Evolutionary conservation across 2,329 filamentous ascomycete species (phyloP), one percentile per base, ranked within the genome.

Genomic region (Septoria petroselini): DNA sequence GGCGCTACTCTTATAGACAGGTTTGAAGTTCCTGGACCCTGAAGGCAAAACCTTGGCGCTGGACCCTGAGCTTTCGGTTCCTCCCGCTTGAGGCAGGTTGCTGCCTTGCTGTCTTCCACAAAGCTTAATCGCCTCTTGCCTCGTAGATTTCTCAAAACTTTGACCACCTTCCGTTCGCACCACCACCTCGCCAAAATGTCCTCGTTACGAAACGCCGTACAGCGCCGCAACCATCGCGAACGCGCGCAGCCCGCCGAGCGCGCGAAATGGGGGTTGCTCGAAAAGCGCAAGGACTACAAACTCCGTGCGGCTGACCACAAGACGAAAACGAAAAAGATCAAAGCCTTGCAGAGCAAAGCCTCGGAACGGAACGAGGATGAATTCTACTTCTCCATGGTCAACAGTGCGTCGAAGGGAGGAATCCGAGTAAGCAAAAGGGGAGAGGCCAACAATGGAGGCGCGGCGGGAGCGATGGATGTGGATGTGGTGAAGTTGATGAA

Each of bases 241-340:
- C 85, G 93, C 62, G 87, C 88, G 29, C 93, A 97, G 70, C 87
- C 91, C 33, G 71, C 82, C 57, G 87, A 91, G 67, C 88, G 93
- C 45, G 76, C 84, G 58, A 88, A 88, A 75, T 89, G 90, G 72
- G 93, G 93, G 58, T 80, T 97, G 17, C 83, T 97, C 54, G 93
- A 97, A 71, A 97, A 98, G 74, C 87, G 93, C 78, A 96, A 96
- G 74, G 82, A 85, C 70, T 85, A 85, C 72, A 77, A 79, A 53
- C 78, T 84, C 50, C 80, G 82, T 45, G 82, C 82, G 14, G 73
- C 75, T 65, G 81, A 84, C 69, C 81, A 82, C 72, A 81, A 81
- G 60, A 64, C 70, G 47, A 85, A 85, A 67, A 79, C 81, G 63
- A 71, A 73, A 49, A 80, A 81, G 55, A 70, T 85, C 47, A 76